phyloP scores from a whole-genome alignment of 73 alveolate species.

The Effrenium voratum region DNA sequence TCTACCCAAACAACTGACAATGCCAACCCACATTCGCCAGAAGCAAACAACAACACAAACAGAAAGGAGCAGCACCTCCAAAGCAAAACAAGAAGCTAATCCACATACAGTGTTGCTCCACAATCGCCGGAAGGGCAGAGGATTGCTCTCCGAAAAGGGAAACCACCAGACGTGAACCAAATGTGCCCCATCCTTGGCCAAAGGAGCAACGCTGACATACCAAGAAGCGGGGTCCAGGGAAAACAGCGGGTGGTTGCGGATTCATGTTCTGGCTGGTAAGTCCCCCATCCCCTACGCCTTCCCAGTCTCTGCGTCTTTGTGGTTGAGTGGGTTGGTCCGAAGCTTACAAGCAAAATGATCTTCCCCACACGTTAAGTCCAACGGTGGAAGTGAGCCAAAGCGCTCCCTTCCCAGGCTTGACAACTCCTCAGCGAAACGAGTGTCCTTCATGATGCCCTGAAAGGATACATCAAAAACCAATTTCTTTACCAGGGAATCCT shows the following conservation, averaged over 20 bases:
- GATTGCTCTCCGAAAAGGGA: too few species aligned
- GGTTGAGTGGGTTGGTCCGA: not conserved
- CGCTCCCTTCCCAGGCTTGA: not conserved
- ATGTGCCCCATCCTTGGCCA: slow-evolving; percentile 61
- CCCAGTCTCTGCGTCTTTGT: too few species aligned
- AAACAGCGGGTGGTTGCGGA: not conserved
- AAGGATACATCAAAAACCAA: not conserved
- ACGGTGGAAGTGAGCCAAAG: not conserved
- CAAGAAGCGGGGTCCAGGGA: slow-evolving; percentile 50
- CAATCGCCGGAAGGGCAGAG: slow-evolving; percentile 8
- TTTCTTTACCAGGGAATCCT: not conserved
- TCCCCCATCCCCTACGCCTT: not conserved
- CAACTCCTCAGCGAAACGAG: not conserved
- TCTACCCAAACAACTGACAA: too few species aligned
- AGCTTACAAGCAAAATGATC: not conserved
- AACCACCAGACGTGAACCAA: too few species aligned
- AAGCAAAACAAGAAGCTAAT: not conserved
- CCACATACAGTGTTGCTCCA: not conserved
- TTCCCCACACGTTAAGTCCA: not conserved
- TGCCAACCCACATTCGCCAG: too few species aligned
- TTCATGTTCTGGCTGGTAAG: too few species aligned
- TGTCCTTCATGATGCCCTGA: not conserved
- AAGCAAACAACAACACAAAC: not conserved
- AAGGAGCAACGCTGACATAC: slow-evolving; percentile 29
- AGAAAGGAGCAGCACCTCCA: not conserved